Evolutionary conservation across 306 rosid species (phyloP).

Genomic region (Fagus crenata): DNA sequence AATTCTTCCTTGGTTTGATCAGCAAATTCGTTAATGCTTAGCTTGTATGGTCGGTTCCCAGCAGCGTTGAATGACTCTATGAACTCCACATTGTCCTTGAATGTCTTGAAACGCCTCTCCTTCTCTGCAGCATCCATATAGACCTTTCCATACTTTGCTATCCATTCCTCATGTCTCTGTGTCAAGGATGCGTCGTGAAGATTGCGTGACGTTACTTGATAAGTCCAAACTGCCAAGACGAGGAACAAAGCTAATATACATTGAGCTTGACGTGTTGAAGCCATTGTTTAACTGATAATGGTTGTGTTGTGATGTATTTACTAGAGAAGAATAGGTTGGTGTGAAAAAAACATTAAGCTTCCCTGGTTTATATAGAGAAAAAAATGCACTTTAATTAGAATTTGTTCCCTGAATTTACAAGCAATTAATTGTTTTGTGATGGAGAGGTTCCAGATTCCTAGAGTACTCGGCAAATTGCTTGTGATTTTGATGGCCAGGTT

Average conservation of each 20-base stretch:
- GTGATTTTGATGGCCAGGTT: too few species aligned
- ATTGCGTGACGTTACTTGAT: slow-evolving; percentile 22
- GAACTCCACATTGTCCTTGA: slow-evolving; percentile 28
- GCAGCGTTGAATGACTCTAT: slow-evolving; percentile 33
- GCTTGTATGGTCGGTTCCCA: slow-evolving; percentile 35
- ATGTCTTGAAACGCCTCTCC: slow-evolving; percentile 32
- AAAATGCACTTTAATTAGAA: too few species aligned
- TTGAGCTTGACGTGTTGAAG: slow-evolving; percentile 4
- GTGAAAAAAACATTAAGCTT: too few species aligned
- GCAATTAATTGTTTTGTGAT: too few species aligned
- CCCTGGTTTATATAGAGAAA: too few species aligned
- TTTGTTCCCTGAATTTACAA: too few species aligned
- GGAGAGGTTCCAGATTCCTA: too few species aligned
- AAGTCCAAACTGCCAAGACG: slow-evolving; percentile 12
- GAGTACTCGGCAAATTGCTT: too few species aligned
- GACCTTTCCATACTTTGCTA: slow-evolving; percentile 23
- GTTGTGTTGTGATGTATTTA: too few species aligned
- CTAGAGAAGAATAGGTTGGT: too few species aligned
- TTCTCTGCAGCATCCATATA: slow-evolving; percentile 32
- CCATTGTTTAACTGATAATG: too few species aligned
- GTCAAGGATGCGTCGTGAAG: not conserved
- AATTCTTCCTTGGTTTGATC: slow-evolving; percentile 40
- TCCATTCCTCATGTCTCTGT: slow-evolving; percentile 36
- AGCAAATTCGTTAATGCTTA: slow-evolving; percentile 29
- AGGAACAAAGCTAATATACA: not conserved